Evolutionary conservation across 768 basidiomycete genomes (phyloP), one percentile per base, ranked within the genome.

Genomic region (Cystofilobasidium ferigula): DNA sequence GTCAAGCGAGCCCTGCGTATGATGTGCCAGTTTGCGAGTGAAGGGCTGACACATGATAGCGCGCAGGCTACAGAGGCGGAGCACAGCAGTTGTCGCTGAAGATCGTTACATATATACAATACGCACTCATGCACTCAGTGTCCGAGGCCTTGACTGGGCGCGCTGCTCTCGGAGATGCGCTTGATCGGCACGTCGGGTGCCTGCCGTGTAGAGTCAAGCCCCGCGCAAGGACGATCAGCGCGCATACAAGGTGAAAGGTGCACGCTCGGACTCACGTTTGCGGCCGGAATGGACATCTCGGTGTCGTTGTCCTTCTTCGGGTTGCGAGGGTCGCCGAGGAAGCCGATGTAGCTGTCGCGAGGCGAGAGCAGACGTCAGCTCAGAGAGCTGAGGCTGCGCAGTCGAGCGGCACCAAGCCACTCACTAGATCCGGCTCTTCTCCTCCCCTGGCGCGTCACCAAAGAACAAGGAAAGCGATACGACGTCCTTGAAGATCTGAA

Each of bases 301-400:
- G 61, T 68, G 57, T 68, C 67, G 40, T 51, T 56, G 28, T 53
- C 53, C 47, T 63, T 68, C n/a, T 43, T 48, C 16, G 67, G 61
- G 36, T 68, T 68, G 30, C 67, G 36, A 12, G 67, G 61, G 35
- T 68, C 67, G 36, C 67, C 67, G 22, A 63, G 56, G 67, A 57
- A 63, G 16, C 67, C 67, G 40, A 68, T n/a, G 30, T 34, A 68
- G 56, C 66, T 68, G 38, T 9, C 10, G n/a, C 22, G 36, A 57
- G 32, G 35, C 12, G 30, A 28, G 18, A 34, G 10, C n/a, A n/a
- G n/a, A n/a, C n/a, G n/a, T n/a, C n/a, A n/a, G n/a, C n/a, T n/a
- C n/a, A n/a, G n/a, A n/a, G n/a, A n/a, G n/a, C n/a, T n/a, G n/a
- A n/a, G n/a, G n/a, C n/a, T n/a, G n/a, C n/a, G n/a, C n/a, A n/a